These are phyloP conservation scores for Phialocephala sp. DNA, from an alignment of 2,329 filamentous ascomycete genomes.

Conservation along the genomic window DNA sequence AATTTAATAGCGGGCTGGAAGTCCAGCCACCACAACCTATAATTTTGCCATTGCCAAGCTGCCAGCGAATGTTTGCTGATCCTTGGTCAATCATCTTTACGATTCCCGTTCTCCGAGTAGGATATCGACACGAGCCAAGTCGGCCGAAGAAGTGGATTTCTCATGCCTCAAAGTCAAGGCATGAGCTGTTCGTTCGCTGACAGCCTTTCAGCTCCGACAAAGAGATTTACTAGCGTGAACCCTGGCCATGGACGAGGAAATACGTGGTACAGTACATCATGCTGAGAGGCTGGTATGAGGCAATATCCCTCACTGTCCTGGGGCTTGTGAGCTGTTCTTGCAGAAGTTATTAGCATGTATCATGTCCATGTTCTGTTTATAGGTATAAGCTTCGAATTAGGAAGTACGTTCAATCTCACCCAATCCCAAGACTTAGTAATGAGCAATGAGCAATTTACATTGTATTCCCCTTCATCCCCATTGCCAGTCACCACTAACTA, in stretches of 20 bases:
- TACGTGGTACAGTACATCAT: not conserved
- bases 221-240: not conserved
- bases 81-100: not conserved
- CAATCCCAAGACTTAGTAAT: too few relatives aligned
- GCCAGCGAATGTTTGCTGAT: not conserved
- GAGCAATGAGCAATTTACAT: too few relatives aligned
- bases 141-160: not conserved
- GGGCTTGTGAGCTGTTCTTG: not conserved
- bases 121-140: not conserved
- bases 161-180: constrained; percentile 1
- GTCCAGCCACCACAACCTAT: not conserved
- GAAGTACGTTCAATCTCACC: too few relatives aligned
- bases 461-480: too few relatives aligned
- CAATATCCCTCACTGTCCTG: not conserved
- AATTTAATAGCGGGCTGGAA: not conserved
- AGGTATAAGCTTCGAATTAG: too few relatives aligned
- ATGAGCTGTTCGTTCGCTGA: not conserved
- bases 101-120: not conserved
- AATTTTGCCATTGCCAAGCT: not conserved
- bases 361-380: too few relatives aligned
- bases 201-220: not conserved
- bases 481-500: too few relatives aligned
- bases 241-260: not conserved
- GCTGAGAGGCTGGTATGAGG: not conserved
- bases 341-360: too few relatives aligned